These are phyloP conservation scores for Penicillium tannophilum DNA, from an alignment of 495 filamentous ascomycete genomes.

Conservation along the genomic window DNA sequence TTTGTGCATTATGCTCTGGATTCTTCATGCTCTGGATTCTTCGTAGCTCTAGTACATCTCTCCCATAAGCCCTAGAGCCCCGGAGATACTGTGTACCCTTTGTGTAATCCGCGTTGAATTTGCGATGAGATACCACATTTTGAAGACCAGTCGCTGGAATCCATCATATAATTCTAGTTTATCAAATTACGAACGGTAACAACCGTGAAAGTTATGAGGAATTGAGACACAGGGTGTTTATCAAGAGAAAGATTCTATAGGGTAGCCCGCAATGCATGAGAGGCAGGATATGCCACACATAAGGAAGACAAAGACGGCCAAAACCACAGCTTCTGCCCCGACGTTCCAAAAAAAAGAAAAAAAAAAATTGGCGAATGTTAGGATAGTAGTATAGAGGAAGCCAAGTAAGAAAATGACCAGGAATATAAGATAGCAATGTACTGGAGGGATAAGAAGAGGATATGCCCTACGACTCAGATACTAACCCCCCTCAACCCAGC, in stretches of 20 bases:
- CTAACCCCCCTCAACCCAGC: slow-evolving; percentile 19
- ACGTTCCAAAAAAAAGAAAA: not conserved
- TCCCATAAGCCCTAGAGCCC: too few species aligned
- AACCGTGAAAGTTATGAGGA: not conserved
- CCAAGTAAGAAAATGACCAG: slow-evolving; percentile 11
- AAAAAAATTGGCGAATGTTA: slow-evolving; percentile 15
- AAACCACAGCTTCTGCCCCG: slow-evolving; percentile 1
- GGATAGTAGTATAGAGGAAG: slow-evolving; percentile 23
- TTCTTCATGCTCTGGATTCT: not conserved
- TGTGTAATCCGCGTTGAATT: too few species aligned
- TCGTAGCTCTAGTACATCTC: not conserved
- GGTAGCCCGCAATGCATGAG: slow-evolving; percentile 20
- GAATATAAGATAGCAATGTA: slow-evolving; percentile 22
- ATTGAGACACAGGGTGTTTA: not conserved
- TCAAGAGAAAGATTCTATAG: slow-evolving; percentile 27
- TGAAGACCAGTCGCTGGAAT: not conserved
- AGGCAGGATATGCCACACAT: slow-evolving; percentile 15
- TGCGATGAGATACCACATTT: not conserved
- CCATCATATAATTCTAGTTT: not conserved
- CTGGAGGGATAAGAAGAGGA: slow-evolving; percentile 19
- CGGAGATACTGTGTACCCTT: too few species aligned
- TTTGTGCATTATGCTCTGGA: slow-evolving; percentile 18
- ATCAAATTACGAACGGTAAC: not conserved
- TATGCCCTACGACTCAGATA: slow-evolving; percentile 28
- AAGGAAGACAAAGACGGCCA: slow-evolving; percentile 6